A percentile compares a stretch with the other conserved stretches of the same genome.
Evolutionary conservation across 2,329 filamentous ascomycete genomes (phyloP).

Genomic region (Alternaria sp.): DNA sequence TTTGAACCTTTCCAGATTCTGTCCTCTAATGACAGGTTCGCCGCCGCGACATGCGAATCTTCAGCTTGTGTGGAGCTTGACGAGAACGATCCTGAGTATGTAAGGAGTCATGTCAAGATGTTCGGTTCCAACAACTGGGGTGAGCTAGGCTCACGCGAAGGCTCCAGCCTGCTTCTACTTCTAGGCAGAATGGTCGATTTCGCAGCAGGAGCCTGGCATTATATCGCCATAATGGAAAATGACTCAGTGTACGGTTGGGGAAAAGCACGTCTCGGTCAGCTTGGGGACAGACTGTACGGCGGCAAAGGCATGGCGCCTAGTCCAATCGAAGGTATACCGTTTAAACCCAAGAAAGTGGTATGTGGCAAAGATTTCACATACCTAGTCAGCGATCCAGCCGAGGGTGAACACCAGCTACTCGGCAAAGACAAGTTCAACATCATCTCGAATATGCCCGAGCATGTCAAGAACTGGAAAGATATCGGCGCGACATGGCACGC

Average conservation of each 20-base stretch:
- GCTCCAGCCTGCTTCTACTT: not conserved
- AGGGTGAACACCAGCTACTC: conserved; percentile 69
- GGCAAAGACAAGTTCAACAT: conserved; percentile 79
- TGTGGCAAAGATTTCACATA: conserved; percentile 90
- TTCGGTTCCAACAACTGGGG: conserved; percentile 35
- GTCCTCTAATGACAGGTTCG: not conserved
- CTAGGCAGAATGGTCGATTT: conserved; percentile 62
- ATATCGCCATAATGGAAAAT: conserved; percentile 73
- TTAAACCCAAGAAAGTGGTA: conserved; percentile 69
- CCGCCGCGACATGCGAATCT: conserved; percentile 35
- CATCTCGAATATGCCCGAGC: conserved; percentile 62
- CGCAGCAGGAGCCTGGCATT: conserved; percentile 78
- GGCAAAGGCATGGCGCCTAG: conserved; percentile 45
- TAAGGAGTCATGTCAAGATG: not conserved
- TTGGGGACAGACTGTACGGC: conserved; percentile 62
- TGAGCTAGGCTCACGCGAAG: conserved; percentile 23
- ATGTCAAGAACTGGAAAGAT: conserved; percentile 66
- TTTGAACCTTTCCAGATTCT: conserved; percentile 12
- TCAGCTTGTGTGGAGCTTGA: conserved; percentile 26
- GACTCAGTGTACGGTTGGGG: conserved; percentile 90
- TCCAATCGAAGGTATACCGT: conserved; percentile 55
- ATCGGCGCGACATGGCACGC: conserved; percentile 83
- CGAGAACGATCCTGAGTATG: too few relatives aligned
- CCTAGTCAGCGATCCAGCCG: conserved; percentile 61
- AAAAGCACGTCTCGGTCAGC: conserved; percentile 81